These are phyloP conservation scores for Cynanchum wilfordii DNA, from an alignment of 257 asterid genomes.

Conservation along the genomic window DNA sequence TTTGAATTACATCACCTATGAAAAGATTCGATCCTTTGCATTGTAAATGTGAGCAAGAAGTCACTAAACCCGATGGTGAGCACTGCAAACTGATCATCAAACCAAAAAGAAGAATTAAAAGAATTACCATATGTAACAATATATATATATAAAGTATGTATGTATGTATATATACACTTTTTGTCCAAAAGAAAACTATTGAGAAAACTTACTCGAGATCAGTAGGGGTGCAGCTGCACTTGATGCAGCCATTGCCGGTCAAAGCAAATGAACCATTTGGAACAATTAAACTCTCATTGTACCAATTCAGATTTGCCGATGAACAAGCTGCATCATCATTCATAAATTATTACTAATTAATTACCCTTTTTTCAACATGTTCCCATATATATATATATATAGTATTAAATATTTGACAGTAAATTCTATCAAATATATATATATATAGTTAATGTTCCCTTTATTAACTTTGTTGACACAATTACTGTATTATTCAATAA, in stretches of 20 bases:
- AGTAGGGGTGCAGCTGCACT: slow-evolving; percentile 16
- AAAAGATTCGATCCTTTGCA: slow-evolving; percentile 21
- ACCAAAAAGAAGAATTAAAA: not conserved
- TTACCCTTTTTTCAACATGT: no score
- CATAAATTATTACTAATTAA: not conserved
- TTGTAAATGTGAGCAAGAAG: slow-evolving; percentile 15
- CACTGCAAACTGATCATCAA: slow-evolving; percentile 15
- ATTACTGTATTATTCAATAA: no score
- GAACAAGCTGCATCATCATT: slow-evolving; percentile 19
- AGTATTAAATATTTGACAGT: no score
- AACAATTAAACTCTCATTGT: slow-evolving; percentile 22
- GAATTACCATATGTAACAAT: not conserved
- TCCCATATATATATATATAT: no score
- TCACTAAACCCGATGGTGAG: slow-evolving; percentile 14
- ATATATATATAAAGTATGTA: not conserved
- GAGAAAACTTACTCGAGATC: slow-evolving; percentile 10
- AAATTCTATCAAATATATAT: no score
- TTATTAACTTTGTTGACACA: no score
- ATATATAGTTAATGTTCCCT: no score
- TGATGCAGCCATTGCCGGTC: slow-evolving; percentile 19
- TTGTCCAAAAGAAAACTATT: not conserved
- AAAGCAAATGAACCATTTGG: slow-evolving; percentile 22
- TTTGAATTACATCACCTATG: slow-evolving; percentile 13
- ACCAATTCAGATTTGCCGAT: slow-evolving; percentile 21
- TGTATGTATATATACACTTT: no score